Percentiles rank a stretch among this genome's conserved stretches.
Conservation (phyloP, 345 rosid genomes). For the Eucalyptus virginea region DNA sequence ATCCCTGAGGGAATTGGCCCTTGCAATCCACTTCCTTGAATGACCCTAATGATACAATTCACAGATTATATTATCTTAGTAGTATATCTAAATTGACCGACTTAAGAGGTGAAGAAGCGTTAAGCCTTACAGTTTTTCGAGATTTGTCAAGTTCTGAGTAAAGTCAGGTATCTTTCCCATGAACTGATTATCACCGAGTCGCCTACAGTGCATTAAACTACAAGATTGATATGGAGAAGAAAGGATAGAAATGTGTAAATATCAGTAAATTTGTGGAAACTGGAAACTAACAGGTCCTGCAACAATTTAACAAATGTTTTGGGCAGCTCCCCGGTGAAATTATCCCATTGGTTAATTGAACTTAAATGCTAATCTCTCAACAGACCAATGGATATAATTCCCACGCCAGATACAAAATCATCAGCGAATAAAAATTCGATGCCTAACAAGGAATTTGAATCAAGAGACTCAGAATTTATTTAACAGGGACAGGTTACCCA, state of each 20-base stretch:
- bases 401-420: neutral
- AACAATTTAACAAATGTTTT: neutral
- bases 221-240: neutral
- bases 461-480: neutral
- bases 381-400: neutral
- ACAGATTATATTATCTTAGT: too few relatives aligned
- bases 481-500: neutral
- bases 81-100: too few relatives aligned
- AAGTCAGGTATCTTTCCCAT: neutral
- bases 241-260: neutral
- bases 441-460: neutral
- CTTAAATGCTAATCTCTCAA: neutral
- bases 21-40: too few relatives aligned
- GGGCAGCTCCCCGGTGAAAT: neutral
- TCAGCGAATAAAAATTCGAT: neutral
- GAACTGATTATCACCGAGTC: neutral
- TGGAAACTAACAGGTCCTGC: neutral
- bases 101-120: too few relatives aligned
- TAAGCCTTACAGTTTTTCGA: neutral
- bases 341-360: too few relatives aligned
- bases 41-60: too few relatives aligned
- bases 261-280: neutral
- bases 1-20: too few relatives aligned
- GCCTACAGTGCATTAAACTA: neutral
- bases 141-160: neutral